Conservation (phyloP, 768 basidiomycete genomes). For the Auriscalpium vulgare region DNA sequence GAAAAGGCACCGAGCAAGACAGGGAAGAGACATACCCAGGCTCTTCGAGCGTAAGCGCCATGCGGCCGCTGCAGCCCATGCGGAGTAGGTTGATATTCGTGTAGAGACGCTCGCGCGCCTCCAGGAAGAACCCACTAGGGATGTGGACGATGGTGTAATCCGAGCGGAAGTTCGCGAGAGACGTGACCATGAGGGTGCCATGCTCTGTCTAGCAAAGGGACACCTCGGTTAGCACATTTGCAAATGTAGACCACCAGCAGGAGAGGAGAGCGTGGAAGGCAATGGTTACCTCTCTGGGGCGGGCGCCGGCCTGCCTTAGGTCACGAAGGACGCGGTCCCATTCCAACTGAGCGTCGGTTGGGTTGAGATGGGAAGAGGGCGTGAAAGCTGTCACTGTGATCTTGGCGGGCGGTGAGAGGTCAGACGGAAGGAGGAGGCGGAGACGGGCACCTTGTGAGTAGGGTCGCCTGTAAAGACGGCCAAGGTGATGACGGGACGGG, state of each 20-base stretch:
- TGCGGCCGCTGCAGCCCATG: conserved; percentile 79
- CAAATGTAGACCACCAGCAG: conserved; percentile 5
- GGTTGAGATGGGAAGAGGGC: conserved; percentile 33
- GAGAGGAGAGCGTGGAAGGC: not conserved
- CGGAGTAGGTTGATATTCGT: conserved; percentile 77
- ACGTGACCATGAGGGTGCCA: conserved; percentile 73
- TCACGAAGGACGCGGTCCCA: conserved; percentile 55
- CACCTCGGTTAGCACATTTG: not conserved
- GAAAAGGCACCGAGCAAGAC: not conserved
- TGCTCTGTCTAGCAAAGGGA: conserved; percentile 40
- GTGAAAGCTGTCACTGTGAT: conserved; percentile 52
- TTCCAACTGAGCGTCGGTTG: conserved; percentile 39
- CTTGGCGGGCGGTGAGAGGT: conserved; percentile 24
- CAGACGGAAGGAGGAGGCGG: not conserved
- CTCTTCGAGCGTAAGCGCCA: conserved; percentile 69
- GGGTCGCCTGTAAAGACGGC: conserved; percentile 74
- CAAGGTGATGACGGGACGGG: conserved; percentile 50
- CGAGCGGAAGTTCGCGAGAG: conserved; percentile 80
- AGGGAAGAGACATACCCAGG: conserved; percentile 40
- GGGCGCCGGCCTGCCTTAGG: conserved; percentile 62
- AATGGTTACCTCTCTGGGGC: conserved; percentile 51
- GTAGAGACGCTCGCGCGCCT: conserved; percentile 59
- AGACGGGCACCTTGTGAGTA: conserved; percentile 43
- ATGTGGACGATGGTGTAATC: conserved; percentile 82
- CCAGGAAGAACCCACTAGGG: conserved; percentile 59